These are phyloP conservation scores for Camellia sinensis DNA, from an alignment of 148 eudicot species.

Conservation along the genomic window DNA sequence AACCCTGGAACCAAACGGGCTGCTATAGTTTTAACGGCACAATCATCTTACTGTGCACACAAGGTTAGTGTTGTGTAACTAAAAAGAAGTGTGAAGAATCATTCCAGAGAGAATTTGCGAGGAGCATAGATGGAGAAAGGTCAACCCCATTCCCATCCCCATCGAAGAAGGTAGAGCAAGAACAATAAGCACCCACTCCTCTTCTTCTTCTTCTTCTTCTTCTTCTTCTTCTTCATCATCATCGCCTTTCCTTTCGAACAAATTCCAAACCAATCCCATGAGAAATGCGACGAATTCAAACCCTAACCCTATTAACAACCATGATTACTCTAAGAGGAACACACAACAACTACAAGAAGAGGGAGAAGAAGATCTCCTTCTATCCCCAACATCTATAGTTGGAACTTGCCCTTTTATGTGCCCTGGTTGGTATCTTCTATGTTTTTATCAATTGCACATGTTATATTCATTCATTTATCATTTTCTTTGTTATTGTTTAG, in stretches of 20 bases:
- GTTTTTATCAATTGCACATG: too few species aligned
- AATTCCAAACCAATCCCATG: slow-evolving; percentile 5
- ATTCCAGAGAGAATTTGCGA: neutral
- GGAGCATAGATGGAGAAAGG: neutral
- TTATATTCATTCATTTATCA: neutral
- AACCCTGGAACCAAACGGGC: too few species aligned
- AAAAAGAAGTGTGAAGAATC: too few species aligned
- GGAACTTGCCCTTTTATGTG: slow-evolving; percentile 98
- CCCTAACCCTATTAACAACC: neutral
- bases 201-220: neutral
- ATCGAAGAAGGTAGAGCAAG: slow-evolving; percentile 7
- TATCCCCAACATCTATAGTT: slow-evolving; percentile 34
- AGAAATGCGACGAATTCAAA: neutral
- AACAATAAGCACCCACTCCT: neutral
- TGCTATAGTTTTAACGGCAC: too few species aligned
- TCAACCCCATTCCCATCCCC: neutral
- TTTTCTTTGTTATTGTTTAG: neutral
- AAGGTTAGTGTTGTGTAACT: too few species aligned
- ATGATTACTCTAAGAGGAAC: too few species aligned
- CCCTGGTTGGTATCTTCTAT: slow-evolving; percentile 48
- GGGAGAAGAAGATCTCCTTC: slow-evolving; percentile 13
- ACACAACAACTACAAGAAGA: slow-evolving; percentile 9
- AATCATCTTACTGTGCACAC: too few species aligned
- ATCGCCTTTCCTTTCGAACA: neutral
- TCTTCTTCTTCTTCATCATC: slow-evolving; percentile 13